A percentile compares a stretch with the other conserved stretches of the same genome.
phyloP scores from a whole-genome alignment of 495 filamentous ascomycete genomes.

The Choiromyces venosus region DNA sequence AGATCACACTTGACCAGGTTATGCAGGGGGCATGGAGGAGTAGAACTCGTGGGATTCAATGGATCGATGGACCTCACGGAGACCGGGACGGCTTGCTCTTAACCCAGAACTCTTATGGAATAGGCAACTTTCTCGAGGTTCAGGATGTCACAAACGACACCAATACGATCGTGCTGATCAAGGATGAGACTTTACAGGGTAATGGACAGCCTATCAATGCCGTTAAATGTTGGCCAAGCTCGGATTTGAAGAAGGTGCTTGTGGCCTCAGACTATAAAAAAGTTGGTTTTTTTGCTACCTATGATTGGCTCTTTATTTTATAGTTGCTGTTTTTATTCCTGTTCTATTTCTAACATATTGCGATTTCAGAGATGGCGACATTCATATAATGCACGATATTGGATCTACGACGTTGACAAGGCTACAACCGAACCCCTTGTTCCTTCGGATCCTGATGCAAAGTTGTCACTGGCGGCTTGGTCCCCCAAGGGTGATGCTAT shows the following conservation, averaged over 20 bases:
- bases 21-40: constrained; percentile 66
- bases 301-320: not conserved
- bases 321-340: not conserved
- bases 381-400: constrained; percentile 78
- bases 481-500: constrained; percentile 79
- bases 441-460: constrained; percentile 57
- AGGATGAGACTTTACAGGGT: constrained; percentile 57
- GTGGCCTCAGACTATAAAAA: constrained; percentile 59
- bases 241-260: constrained; percentile 76
- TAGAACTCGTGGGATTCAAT: constrained; percentile 65
- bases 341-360: not conserved
- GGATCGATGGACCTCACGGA: constrained; percentile 78
- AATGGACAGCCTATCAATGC: constrained; percentile 51
- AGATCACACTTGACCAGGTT: constrained; percentile 75
- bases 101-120: constrained; percentile 45
- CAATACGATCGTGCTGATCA: constrained; percentile 62
- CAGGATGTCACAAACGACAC: constrained; percentile 46
- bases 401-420: constrained; percentile 85
- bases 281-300: constrained; percentile 16
- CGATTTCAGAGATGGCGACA: constrained; percentile 73
- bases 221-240: constrained; percentile 64
- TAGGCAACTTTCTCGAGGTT: constrained; percentile 40
- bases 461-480: constrained; percentile 83
- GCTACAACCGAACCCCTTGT: constrained; percentile 76
- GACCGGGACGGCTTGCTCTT: constrained; percentile 84